These are phyloP conservation scores for Marasmius tenuissimus DNA, from an alignment of 1,284 basidiomycete species.

Conservation along the genomic window DNA sequence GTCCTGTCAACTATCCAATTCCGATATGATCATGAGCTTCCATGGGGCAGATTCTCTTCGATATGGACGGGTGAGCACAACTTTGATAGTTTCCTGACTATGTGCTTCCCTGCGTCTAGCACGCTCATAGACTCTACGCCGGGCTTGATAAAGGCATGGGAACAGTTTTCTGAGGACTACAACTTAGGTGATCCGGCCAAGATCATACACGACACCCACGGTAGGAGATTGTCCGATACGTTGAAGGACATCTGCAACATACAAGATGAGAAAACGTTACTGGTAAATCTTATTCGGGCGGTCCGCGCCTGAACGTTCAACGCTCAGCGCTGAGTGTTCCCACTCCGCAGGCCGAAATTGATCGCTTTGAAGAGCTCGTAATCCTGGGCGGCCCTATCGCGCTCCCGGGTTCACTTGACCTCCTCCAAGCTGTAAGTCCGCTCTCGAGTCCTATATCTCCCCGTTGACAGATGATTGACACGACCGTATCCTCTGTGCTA, in stretches of 20 bases:
- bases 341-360: slow-evolving; percentile 49
- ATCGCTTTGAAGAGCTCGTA: slow-evolving; percentile 67
- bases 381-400: slow-evolving; percentile 56
- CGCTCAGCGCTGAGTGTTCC: background rate
- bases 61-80: slow-evolving; percentile 62
- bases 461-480: too few species aligned
- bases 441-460: too few species aligned
- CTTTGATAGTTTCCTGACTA: slow-evolving; percentile 6
- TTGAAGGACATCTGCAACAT: slow-evolving; percentile 68
- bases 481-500: background rate
- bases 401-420: slow-evolving; percentile 50
- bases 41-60: slow-evolving; percentile 55
- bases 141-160: slow-evolving; percentile 65
- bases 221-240: slow-evolving; percentile 73
- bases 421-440: slow-evolving; percentile 47
- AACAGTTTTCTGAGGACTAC: slow-evolving; percentile 57
- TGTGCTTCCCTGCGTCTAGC: slow-evolving; percentile 29
- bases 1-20: slow-evolving; percentile 20
- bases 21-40: slow-evolving; percentile 9
- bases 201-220: slow-evolving; percentile 64
- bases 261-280: slow-evolving; percentile 52
- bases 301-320: background rate
- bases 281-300: slow-evolving; percentile 35
- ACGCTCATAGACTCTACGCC: slow-evolving; percentile 75
- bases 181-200: slow-evolving; percentile 46